Evolutionary conservation across 176 grass and related monocot genomes (phyloP).

Genomic region (Oryza officinalis): DNA sequence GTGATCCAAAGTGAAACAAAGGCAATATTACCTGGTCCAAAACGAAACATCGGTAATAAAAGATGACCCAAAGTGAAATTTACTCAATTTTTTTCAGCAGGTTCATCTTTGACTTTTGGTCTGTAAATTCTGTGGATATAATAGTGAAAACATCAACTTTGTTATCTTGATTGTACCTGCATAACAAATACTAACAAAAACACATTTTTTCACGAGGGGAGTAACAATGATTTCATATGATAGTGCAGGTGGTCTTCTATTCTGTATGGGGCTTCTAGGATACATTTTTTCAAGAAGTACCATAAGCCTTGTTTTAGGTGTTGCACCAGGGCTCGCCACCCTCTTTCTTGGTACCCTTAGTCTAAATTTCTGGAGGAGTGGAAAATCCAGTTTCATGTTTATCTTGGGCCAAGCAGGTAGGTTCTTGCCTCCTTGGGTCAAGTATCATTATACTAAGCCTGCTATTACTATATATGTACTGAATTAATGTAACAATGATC

Average conservation of each 20-base stretch:
- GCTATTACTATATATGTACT: neutral
- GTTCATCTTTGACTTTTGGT: neutral
- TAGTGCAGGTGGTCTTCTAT: slow-evolving; percentile 66
- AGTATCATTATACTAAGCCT: neutral
- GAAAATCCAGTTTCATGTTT: slow-evolving; percentile 58
- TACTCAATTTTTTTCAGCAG: neutral
- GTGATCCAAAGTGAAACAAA: too few species aligned
- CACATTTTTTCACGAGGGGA: neutral
- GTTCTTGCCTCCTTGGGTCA: slow-evolving; percentile 7
- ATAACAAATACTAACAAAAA: slow-evolving; percentile 3
- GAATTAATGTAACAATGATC: neutral
- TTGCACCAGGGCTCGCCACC: slow-evolving; percentile 49
- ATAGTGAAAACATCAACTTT: neutral
- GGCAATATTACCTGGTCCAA: too few species aligned
- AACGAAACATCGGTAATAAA: too few species aligned
- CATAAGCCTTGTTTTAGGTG: slow-evolving; percentile 56
- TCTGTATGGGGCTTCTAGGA: slow-evolving; percentile 62
- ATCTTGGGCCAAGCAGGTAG: slow-evolving; percentile 70
- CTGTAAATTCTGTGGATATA: neutral
- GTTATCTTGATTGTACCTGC: neutral
- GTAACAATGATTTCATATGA: slow-evolving; percentile 16
- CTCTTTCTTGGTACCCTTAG: slow-evolving; percentile 55
- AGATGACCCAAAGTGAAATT: too few species aligned
- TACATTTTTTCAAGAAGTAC: slow-evolving; percentile 68
- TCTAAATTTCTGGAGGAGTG: slow-evolving; percentile 65